Base-by-base conservation (phyloP, 805 yeast genomes). In the Torulaspora maleeae region DNA sequence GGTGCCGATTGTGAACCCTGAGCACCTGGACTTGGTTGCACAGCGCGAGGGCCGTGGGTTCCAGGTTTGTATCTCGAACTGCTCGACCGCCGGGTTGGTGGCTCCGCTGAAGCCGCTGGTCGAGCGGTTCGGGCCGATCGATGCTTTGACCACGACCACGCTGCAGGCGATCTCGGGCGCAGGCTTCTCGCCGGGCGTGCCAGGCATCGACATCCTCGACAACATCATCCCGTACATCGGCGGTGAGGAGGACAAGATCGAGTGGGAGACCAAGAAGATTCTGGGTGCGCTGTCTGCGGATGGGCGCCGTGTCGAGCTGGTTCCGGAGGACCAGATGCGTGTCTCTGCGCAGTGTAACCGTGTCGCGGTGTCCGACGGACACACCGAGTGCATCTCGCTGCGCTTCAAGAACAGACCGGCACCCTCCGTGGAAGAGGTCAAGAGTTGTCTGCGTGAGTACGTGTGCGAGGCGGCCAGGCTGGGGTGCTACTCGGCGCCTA, bases 141-240 rank as follows among this genome's bases (percentile, higher is more conserved):
- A 86, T 48, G 76, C 82, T 19, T 77, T 91, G 55, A 83, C 95
- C 11, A 79, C 95, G 39, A 87, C 97, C 44, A 93, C 99, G 12
- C 69, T 93, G 67, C 99, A 93, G 68, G 99, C 99, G 30, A 87
- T 93, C 53, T 90, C 98, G 3, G 99, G 99, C 58, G 99, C 95
- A 17, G 99, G 99, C 2, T 93, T 86, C 67, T 86, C 96, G 8
- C 99, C 99, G 40, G 99, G 99, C 66, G 95, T 90, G 45, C 81
- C 96, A 17, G 93, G 95, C 53, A 90, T 93, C 68, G 98, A 93
- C 63, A 81, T 91, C 44, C 75, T 93, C 58, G 99, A 93, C 70
- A 93, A 93, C 71, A 77, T 93, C 55, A 88, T 93, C 45, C 99
- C 99, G 34, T 93, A 73, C 76, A 93, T 93, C 62, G 75, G 89